Conservation (phyloP, 108 stramenopile species). For the Conticribra guillardii region DNA sequence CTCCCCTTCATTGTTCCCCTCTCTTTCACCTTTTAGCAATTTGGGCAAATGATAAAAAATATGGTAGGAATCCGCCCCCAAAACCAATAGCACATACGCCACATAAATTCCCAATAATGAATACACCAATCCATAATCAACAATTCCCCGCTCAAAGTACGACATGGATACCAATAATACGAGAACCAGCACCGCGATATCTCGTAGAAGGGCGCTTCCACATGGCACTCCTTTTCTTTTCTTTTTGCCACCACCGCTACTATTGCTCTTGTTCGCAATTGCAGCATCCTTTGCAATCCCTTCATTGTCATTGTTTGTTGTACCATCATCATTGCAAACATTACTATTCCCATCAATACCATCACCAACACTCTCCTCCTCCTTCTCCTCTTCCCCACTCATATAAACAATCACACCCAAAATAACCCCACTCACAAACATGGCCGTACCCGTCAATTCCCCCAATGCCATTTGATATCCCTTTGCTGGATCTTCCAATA, state of each 20-base stretch:
- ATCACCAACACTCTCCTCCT: background rate
- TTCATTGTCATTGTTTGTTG: no score
- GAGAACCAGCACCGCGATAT: conserved; percentile 71
- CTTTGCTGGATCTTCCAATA: conserved; percentile 58
- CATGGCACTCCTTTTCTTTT: conserved; percentile 57
- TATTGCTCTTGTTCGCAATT: no score
- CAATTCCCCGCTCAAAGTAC: conserved; percentile 53
- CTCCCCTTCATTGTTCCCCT: background rate
- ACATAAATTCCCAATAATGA: conserved; percentile 72
- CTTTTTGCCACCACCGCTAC: background rate
- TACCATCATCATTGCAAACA: conserved; percentile 36
- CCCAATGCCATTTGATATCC: conserved; percentile 89
- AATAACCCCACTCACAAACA: conserved; percentile 90
- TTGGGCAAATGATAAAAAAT: conserved; percentile 42
- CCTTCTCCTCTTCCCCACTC: conserved; percentile 10
- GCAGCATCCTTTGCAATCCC: no score
- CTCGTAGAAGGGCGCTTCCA: conserved; percentile 84
- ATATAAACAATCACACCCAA: conserved; percentile 73
- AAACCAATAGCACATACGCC: conserved; percentile 73
- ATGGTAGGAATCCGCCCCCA: conserved; percentile 90
- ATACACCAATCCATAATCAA: conserved; percentile 63
- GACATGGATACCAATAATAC: conserved; percentile 68
- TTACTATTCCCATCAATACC: background rate
- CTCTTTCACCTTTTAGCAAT: conserved; percentile 11
- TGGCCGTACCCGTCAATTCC: conserved; percentile 94